Conservation (phyloP, 2,329 filamentous ascomycete genomes). For the Aspergillus quadricinctus region DNA sequence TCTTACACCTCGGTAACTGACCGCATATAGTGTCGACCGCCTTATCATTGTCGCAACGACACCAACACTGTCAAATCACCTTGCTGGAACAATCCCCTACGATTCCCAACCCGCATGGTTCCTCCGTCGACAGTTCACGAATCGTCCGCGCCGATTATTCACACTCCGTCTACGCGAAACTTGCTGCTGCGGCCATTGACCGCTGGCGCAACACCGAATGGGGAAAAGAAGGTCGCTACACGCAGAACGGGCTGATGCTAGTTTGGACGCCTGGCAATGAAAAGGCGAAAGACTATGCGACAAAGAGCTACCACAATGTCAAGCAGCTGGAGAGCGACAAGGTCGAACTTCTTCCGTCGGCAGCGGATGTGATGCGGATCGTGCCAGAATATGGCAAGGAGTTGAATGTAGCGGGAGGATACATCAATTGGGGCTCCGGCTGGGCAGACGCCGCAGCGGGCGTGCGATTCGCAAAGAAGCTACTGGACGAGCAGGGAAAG, state of each 20-base stretch:
- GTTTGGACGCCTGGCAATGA: conserved; percentile 32
- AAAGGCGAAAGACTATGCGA: conserved; percentile 32
- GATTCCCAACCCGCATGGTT: conserved; percentile 56
- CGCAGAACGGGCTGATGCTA: conserved; percentile 41
- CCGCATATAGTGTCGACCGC: conserved; percentile 55
- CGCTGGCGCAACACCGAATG: conserved; percentile 54
- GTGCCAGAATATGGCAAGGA: conserved; percentile 33
- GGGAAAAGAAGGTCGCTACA: conserved; percentile 42
- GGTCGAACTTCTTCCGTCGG: conserved; percentile 30
- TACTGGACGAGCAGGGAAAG: conserved; percentile 33
- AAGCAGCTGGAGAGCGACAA: conserved; percentile 30
- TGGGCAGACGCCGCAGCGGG: conserved; percentile 43
- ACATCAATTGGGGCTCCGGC: conserved; percentile 45
- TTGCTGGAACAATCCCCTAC: conserved; percentile 52
- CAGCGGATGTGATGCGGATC: conserved; percentile 30
- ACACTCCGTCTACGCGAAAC: conserved; percentile 67
- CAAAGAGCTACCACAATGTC: conserved; percentile 40
- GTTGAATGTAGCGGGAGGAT: conserved; percentile 37
- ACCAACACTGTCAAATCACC: conserved; percentile 49
- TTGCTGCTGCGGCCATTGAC: conserved; percentile 68
- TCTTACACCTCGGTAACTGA: neutral
- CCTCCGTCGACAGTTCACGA: conserved; percentile 57
- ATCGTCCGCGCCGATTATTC: conserved; percentile 75
- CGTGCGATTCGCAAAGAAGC: conserved; percentile 36
- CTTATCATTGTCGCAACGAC: conserved; percentile 62